Evolutionary conservation across 192 early-diverging fungal species (phyloP), one percentile per base, ranked within the genome.

Genomic region (Backusella luteola): DNA sequence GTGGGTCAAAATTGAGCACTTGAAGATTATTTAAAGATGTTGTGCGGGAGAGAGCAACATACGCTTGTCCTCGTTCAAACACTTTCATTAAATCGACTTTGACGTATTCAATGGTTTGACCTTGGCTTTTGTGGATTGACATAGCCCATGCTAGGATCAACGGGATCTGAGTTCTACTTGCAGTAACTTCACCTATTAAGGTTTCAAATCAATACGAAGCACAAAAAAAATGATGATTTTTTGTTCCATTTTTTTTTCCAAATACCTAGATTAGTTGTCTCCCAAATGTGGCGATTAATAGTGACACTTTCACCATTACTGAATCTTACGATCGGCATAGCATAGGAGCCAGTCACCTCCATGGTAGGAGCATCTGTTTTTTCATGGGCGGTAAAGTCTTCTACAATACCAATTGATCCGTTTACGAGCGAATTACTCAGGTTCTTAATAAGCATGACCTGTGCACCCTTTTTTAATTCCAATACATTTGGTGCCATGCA

Each of bases 381-480:
- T 2, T 59, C 53, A 26, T 59, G n/a, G 9, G 46, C 73, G 66
- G 6, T 74, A 67, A 86, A 88, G 12, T 84, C 84, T 0, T 85
- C 76, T 0, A 88, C 80, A 12, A 93, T 85, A 7, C 94, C 94
- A 52, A 90, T 86, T 29, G 89, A 91, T 73, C 94, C 94, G 74
- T 96, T 96, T 21, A 96, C 94, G 7, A 96, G 76, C 0, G 79
- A 76, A 26, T 75, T 69, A 0, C 84, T 84, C 23, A 90, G 73
- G 70, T 94, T 93, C 76, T 93, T 95, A 39, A 93, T 84, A 38
- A 97, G 84, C 93, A 95, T 95, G 4, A 97, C 96, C 73, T 96
- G 96, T 1, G 94, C 91, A 67, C 86, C 79, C 15, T 84, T 35
- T 82, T 95, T 95, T 23, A 97, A 81, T 67, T 89, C 85, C 4